Percentiles rank a stretch among this genome's conserved stretches.
Conservation (phyloP, 495 filamentous ascomycete species). For the Barbatosphaeria neglecta region DNA sequence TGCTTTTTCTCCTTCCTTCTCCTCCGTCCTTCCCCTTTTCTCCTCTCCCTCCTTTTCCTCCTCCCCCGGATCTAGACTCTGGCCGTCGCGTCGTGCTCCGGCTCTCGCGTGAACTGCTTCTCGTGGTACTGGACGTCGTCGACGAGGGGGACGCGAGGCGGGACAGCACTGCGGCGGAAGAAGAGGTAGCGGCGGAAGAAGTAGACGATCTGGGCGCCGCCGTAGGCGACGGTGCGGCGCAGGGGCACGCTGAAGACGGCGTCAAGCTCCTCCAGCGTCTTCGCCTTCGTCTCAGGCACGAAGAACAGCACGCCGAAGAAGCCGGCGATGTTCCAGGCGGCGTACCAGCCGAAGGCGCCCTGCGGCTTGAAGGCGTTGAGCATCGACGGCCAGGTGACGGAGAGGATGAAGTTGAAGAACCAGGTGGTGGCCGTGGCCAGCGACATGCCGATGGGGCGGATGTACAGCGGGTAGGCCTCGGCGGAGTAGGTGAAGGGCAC, state of each 20-base stretch:
- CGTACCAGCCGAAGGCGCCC: slow-evolving; percentile 60
- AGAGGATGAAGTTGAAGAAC: slow-evolving; percentile 58
- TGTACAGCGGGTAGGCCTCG: slow-evolving; percentile 66
- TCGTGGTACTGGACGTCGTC: slow-evolving; percentile 9
- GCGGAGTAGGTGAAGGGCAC: slow-evolving; percentile 80
- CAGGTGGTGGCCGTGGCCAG: slow-evolving; percentile 58
- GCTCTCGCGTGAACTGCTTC: slow-evolving; percentile 12
- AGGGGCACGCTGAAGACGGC: slow-evolving; percentile 43
- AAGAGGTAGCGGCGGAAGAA: slow-evolving; percentile 43
- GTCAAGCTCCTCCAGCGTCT: slow-evolving; percentile 59
- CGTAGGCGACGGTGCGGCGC: slow-evolving; percentile 39
- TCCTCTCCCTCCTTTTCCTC: too few relatives aligned
- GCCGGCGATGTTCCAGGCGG: slow-evolving; percentile 56
- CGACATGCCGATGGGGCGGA: slow-evolving; percentile 60
- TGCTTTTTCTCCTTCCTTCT: too few relatives aligned
- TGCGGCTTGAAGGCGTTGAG: slow-evolving; percentile 39
- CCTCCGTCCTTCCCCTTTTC: too few relatives aligned
- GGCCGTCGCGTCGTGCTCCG: slow-evolving; percentile 10
- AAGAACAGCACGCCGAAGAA: slow-evolving; percentile 61
- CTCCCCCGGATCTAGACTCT: slow-evolving; percentile 9
- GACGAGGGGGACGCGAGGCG: slow-evolving; percentile 14
- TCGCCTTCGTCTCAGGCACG: slow-evolving; percentile 73
- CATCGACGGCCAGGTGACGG: slow-evolving; percentile 54
- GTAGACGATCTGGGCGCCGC: slow-evolving; percentile 21
- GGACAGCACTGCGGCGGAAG: slow-evolving; percentile 30